A percentile compares a stretch with the other conserved stretches of the same genome.
Evolutionary conservation across 2,329 filamentous ascomycete species (phyloP).

Genomic region (Harringtonia aguacate): DNA sequence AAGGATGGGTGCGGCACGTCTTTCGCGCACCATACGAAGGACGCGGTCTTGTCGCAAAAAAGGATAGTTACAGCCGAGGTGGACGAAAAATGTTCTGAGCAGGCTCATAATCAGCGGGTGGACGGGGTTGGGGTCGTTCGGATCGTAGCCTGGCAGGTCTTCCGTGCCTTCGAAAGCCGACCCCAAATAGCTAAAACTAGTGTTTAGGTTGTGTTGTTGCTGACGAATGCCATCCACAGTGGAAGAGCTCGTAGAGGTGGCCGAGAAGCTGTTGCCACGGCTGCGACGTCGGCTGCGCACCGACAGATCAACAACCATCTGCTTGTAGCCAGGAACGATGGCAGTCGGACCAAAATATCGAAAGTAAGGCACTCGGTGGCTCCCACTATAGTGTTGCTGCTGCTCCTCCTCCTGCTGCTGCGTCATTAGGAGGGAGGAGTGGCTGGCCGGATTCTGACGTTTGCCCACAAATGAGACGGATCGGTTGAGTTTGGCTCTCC

Average conservation of each 20-base stretch:
- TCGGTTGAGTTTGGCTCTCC: background rate
- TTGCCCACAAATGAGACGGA: constrained; percentile 4
- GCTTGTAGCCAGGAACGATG: constrained; percentile 85
- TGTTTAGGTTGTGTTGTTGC: constrained; percentile 16
- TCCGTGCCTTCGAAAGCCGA: constrained; percentile 32
- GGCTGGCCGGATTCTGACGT: too few species aligned
- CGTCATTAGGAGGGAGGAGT: too few species aligned
- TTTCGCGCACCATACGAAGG: constrained; percentile 65
- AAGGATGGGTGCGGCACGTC: constrained; percentile 70
- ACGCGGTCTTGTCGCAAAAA: constrained; percentile 68
- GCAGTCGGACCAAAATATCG: constrained; percentile 85
- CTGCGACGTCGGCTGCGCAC: constrained; percentile 56
- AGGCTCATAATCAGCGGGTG: constrained; percentile 67
- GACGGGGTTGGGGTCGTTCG: constrained; percentile 57
- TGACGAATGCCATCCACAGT: constrained; percentile 11
- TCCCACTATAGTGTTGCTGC: constrained; percentile 27
- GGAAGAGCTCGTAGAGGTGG: constrained; percentile 34
- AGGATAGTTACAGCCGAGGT: constrained; percentile 77
- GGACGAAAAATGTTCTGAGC: constrained; percentile 69
- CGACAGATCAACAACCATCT: constrained; percentile 65
- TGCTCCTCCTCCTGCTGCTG: constrained; percentile 1
- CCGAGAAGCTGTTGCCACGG: constrained; percentile 45
- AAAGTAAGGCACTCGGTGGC: constrained; percentile 73
- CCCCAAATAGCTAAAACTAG: too few species aligned
- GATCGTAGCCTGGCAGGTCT: constrained; percentile 65